Base-by-base conservation (phyloP, 148 eudicot genomes). In the Heliosperma pusillum region DNA sequence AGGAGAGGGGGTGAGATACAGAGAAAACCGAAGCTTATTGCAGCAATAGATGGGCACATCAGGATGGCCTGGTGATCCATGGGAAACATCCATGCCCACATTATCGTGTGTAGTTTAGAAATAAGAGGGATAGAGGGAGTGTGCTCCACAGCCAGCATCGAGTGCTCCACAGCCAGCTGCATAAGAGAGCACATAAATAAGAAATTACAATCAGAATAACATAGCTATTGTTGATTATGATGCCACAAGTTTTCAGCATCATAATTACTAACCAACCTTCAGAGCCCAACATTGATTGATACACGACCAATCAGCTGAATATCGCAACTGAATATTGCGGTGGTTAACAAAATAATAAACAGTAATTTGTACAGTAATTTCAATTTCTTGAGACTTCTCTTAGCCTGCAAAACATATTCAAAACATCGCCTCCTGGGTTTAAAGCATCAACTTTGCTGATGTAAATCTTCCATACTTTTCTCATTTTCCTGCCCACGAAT, bases 211-310 rank as follows among this genome's bases (percentile, higher is more conserved):
- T n/a, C 25, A 10, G 60, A 53, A 47, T 42, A 40, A n/a, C 83
- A 69, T 91, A 94, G 57, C 72, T 76, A 24, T 53, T 85, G 29
- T 80, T 86, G 69, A 94, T 91, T 13, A 96, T 77, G 70, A 94
- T 82, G 3, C 97, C 98, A 87, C 96, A 90, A 22, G 96, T 80
- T 24, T 78, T 90, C 97, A 57, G 89, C 89, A 83, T 84, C 93
- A 69, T 93, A 93, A 65, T 91, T 87, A 78, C 88, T 93, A n/a
- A n/a, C n/a, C n/a, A 63, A 80, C 82, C 83, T 83, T 93, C 44
- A 93, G 78, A 75, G 94, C 50, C 98, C 98, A 45, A 91, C 97
- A n/a, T n/a, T n/a, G n/a, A 77, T 94, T 94, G 22, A 94, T 90
- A 78, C 98, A 94, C 0, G 98, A 97, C 19, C 90, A 62, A 40